These are phyloP conservation scores for Sugiyamaella floridensis DNA, from an alignment of 805 yeast species.

Conservation along the genomic window DNA sequence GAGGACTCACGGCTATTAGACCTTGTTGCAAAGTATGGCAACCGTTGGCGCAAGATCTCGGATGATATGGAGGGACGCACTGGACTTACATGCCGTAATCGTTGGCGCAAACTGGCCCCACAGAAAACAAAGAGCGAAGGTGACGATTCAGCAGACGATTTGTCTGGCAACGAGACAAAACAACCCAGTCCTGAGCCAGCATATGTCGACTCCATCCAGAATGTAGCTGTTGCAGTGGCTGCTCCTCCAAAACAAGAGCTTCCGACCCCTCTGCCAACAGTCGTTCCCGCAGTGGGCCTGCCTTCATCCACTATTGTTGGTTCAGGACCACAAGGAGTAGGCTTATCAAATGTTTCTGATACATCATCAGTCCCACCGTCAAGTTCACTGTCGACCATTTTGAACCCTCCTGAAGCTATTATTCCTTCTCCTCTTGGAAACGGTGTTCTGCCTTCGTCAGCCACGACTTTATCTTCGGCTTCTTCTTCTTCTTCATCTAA, in stretches of 20 bases:
- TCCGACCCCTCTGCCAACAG: no score
- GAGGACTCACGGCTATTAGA: slow-evolving; percentile 70
- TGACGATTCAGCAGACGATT: not conserved
- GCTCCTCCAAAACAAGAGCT: no score
- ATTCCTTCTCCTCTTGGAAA: not conserved
- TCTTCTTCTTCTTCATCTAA: not conserved
- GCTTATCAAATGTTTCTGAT: no score
- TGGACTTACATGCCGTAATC: slow-evolving; percentile 79
- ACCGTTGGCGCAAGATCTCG: slow-evolving; percentile 84
- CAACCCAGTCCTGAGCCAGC: not conserved
- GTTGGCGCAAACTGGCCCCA: slow-evolving; percentile 80
- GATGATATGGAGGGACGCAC: slow-evolving; percentile 70
- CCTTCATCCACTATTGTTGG: no score
- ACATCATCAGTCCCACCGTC: not conserved
- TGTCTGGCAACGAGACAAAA: not conserved
- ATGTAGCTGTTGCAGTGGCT: no score
- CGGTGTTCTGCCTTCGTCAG: not conserved
- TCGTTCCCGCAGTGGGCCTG: no score
- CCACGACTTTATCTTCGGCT: not conserved
- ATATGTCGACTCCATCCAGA: not conserved
- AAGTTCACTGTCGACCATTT: not conserved
- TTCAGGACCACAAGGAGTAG: no score
- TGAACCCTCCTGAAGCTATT: not conserved
- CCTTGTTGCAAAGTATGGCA: slow-evolving; percentile 65
- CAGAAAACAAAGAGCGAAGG: slow-evolving; percentile 4